Evolutionary conservation across 495 filamentous ascomycete species (phyloP).

Genomic region (Talaromyces nanjingensis): DNA sequence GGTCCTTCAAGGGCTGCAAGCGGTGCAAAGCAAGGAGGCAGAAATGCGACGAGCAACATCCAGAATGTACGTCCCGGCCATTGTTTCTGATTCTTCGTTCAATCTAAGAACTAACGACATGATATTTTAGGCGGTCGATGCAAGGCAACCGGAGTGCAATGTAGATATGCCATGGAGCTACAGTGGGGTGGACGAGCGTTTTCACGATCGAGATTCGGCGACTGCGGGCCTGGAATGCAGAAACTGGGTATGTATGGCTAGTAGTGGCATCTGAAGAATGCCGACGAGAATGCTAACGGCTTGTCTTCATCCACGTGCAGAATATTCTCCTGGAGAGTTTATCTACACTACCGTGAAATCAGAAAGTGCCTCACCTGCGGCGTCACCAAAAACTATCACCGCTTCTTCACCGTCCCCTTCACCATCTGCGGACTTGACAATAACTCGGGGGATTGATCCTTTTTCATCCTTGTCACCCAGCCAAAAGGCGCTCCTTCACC

Average conservation of each 20-base stretch:
- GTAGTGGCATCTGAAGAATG: not conserved
- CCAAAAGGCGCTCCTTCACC: conserved; percentile 35
- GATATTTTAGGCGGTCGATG: conserved; percentile 8
- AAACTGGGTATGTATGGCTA: conserved; percentile 29
- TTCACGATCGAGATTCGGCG: conserved; percentile 40
- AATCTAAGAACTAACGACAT: not conserved
- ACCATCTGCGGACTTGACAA: conserved; percentile 19
- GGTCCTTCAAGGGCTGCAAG: conserved; percentile 31
- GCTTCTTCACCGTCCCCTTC: conserved; percentile 15
- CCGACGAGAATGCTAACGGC: conserved; percentile 2
- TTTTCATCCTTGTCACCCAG: conserved; percentile 33
- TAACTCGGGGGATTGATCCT: conserved; percentile 31
- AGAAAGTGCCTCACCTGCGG: conserved; percentile 15
- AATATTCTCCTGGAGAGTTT: conserved; percentile 43
- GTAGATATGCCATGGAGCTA: conserved; percentile 32
- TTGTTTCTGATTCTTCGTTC: not conserved
- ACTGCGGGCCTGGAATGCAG: conserved; percentile 38
- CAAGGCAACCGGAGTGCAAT: conserved; percentile 25
- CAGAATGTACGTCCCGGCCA: conserved; percentile 9
- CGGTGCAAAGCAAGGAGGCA: conserved; percentile 14
- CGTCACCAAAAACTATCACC: conserved; percentile 10
- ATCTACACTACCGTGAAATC: conserved; percentile 31
- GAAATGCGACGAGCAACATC: conserved; percentile 14
- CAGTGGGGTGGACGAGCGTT: conserved; percentile 36
- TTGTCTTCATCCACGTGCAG: conserved; percentile 14